phyloP scores from a whole-genome alignment of 2,329 filamentous ascomycete species.

The Didymella segeticola region DNA sequence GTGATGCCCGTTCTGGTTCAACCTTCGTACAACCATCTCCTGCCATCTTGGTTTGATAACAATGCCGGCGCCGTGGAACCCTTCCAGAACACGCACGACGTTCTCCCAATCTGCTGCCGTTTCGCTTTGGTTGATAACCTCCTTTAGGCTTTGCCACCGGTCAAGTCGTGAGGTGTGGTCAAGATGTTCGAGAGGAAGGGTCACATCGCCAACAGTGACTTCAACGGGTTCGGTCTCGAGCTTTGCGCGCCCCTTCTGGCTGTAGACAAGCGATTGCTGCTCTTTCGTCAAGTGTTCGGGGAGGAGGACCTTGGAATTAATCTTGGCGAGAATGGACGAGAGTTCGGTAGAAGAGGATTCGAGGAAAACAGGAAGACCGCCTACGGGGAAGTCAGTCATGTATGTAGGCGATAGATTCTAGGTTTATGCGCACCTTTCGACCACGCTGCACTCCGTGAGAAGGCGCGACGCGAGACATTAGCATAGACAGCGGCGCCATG shows the following conservation, averaged over 20 bases:
- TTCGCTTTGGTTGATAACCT: constrained; percentile 25
- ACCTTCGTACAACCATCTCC: constrained; percentile 28
- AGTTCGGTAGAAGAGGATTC: constrained; percentile 52
- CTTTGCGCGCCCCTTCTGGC: constrained; percentile 47
- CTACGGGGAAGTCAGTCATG: constrained; percentile 26
- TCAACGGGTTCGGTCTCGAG: constrained; percentile 53
- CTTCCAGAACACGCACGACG: constrained; percentile 41
- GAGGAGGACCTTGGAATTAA: constrained; percentile 55
- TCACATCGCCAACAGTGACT: constrained; percentile 50
- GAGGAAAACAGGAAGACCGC: constrained; percentile 51
- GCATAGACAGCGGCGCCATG: constrained; percentile 14
- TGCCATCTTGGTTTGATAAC: constrained; percentile 17
- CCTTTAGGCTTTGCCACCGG: constrained; percentile 18
- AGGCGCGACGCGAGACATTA: constrained; percentile 39
- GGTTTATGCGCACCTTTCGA: constrained; percentile 31
- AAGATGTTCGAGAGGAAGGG: constrained; percentile 43
- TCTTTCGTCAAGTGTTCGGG: constrained; percentile 51
- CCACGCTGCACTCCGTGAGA: constrained; percentile 33
- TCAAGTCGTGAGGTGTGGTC: constrained; percentile 30
- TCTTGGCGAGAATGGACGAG: constrained; percentile 46
- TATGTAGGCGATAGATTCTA: neutral
- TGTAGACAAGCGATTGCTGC: constrained; percentile 54
- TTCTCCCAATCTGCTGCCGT: constrained; percentile 46
- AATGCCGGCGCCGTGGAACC: constrained; percentile 37
- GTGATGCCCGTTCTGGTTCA: constrained; percentile 30